Base-by-base conservation (phyloP, 768 basidiomycete species). In the Dendrothele bispora region DNA sequence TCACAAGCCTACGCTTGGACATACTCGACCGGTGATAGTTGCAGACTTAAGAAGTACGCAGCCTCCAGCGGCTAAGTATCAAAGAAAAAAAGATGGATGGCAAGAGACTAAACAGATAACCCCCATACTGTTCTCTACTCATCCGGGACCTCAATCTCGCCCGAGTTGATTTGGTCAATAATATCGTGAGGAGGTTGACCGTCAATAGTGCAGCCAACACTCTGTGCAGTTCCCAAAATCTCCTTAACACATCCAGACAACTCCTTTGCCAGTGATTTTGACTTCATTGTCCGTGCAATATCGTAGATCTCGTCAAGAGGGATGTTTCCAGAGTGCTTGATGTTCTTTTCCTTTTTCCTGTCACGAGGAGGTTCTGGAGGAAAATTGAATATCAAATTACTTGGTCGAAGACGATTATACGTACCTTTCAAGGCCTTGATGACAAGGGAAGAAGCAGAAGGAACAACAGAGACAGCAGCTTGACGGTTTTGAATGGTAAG, bases 341-440 rank as follows among this genome's bases (percentile, higher is more conserved):
- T 97, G 82, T 98, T 99, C 82, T 99, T 99, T 83, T 99, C 95
- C 85, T 99, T 99, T 75, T 99, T 99, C 56, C 97, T 88, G 76
- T 99, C 97, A 63, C 97, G 92, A 59, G 94, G 93, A 55, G 97
- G 94, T 79, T 98, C 95, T 95, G 66, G 4, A 61, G 15, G 26
- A 46, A 17, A 36, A 44, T 46, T 45, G 12, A 35, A 39, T 27
- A 22, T 55, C 38, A 35, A 35, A 43, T 50, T 10, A 24, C 20
- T 22, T 24, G 14, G 45, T 36, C 39, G n/a, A 14, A 7, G 20
- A 18, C 7, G 22, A 39, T 28, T 7, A n/a, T n/a, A 70, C 78
- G 55, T 52, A 95, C 93, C 94, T 77, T 99, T 99, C 67, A 99
- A 87, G 55, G 97, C 95, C 63, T 83, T 84, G 79, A 99, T 98